Percentiles rank a stretch among this genome's conserved stretches.
These are phyloP conservation scores for Cokeromyces recurvatus DNA, from an alignment of 371 early-diverging fungal species.

Conservation along the genomic window DNA sequence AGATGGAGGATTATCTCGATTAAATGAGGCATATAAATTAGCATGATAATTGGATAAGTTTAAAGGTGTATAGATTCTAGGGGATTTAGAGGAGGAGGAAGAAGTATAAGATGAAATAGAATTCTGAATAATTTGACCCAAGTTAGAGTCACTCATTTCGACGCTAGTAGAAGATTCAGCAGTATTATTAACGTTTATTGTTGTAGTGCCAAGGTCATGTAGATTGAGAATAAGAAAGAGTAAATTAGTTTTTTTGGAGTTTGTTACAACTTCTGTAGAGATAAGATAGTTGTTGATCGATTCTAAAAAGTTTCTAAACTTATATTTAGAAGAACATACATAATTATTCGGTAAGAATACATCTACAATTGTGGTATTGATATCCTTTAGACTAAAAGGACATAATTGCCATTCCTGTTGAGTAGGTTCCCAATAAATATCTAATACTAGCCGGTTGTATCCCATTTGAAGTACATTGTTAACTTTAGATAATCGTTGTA, in stretches of 20 bases:
- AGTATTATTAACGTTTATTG: background rate
- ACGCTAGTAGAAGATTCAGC: background rate
- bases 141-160: background rate
- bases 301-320: constrained; percentile 22
- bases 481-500: constrained; percentile 7
- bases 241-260: constrained; percentile 17
- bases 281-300: constrained; percentile 18
- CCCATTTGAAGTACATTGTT: constrained; percentile 23
- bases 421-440: constrained; percentile 33
- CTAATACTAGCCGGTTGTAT: constrained; percentile 33
- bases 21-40: constrained; percentile 4
- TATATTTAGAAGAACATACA: constrained; percentile 16
- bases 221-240: constrained; percentile 28
- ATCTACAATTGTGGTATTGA: background rate
- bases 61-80: constrained; percentile 14
- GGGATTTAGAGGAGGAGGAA: background rate
- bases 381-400: constrained; percentile 8
- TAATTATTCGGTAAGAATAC: constrained; percentile 5
- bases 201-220: constrained; percentile 11
- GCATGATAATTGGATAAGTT: constrained; percentile 1
- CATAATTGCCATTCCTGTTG: constrained; percentile 33
- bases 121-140: constrained; percentile 6
- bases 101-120: background rate
- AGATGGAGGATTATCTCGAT: too few relatives aligned
- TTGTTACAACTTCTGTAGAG: constrained; percentile 6